These are phyloP conservation scores for Entomophthora muscae DNA, from an alignment of 371 early-diverging fungal species.

Conservation along the genomic window DNA sequence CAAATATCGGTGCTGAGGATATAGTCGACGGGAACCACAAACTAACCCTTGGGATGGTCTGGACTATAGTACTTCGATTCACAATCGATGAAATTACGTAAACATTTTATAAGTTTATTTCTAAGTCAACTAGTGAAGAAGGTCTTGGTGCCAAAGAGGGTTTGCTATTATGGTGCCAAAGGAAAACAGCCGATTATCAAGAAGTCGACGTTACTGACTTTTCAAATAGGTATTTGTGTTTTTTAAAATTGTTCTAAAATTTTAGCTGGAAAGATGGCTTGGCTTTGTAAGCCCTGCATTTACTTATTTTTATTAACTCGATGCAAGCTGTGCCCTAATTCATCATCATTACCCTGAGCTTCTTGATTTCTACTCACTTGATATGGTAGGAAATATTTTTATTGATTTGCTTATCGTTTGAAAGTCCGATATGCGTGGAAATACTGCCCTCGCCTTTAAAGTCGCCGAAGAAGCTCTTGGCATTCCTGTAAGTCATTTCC, in stretches of 20 bases:
- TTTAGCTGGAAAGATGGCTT: slow-evolving; percentile 83
- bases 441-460: slow-evolving; percentile 89
- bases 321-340: slow-evolving; percentile 71
- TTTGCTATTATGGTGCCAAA: slow-evolving; percentile 91
- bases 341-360: slow-evolving; percentile 93
- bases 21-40: slow-evolving; percentile 90
- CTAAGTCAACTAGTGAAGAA: slow-evolving; percentile 47
- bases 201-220: slow-evolving; percentile 74
- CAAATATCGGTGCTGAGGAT: slow-evolving; percentile 95
- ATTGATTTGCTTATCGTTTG: not conserved
- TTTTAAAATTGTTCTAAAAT: not conserved
- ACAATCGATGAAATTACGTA: slow-evolving; percentile 82
- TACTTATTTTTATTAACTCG: not conserved
- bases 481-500: slow-evolving; percentile 45
- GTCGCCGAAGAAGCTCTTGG: slow-evolving; percentile 75
- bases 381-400: slow-evolving; percentile 26
- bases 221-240: slow-evolving; percentile 27
- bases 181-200: slow-evolving; percentile 74
- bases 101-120: slow-evolving; percentile 3
- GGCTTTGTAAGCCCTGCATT: slow-evolving; percentile 46
- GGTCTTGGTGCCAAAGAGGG: slow-evolving; percentile 85
- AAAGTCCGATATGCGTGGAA: slow-evolving; percentile 51
- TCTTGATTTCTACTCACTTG: slow-evolving; percentile 68
- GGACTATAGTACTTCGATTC: slow-evolving; percentile 94
- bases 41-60: slow-evolving; percentile 91